Evolutionary conservation across 805 yeast species (phyloP).

Genomic region (Saccharomycopsis vini): DNA sequence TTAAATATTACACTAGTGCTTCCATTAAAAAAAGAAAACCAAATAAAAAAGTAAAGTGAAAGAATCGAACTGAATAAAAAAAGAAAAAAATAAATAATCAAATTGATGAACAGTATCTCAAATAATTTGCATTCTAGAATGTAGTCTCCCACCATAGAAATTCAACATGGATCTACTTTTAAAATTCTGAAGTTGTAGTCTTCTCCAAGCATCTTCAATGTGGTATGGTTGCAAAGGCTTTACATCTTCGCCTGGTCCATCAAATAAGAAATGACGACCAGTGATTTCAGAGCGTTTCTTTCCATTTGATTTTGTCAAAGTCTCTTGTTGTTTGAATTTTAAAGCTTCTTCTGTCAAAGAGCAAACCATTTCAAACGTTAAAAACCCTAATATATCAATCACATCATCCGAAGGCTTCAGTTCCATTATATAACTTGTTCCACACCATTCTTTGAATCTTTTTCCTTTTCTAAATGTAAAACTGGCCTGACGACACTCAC

Average conservation of each 20-base stretch:
- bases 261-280: slow-evolving; percentile 63
- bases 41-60: no score
- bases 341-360: slow-evolving; percentile 88
- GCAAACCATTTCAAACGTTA: slow-evolving; percentile 95
- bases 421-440: slow-evolving; percentile 73
- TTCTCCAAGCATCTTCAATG: slow-evolving; percentile 83
- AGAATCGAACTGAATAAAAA: no score
- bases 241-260: slow-evolving; percentile 79
- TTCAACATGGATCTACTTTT: slow-evolving; percentile 45
- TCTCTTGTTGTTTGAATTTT: slow-evolving; percentile 64
- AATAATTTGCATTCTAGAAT: slow-evolving; percentile 16
- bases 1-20: no score
- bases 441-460: slow-evolving; percentile 95
- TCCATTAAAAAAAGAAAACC: no score
- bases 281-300: slow-evolving; percentile 18
- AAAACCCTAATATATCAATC: slow-evolving; percentile 86
- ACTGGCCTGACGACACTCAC: slow-evolving; percentile 95
- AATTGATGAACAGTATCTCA: no score
- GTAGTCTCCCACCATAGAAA: slow-evolving; percentile 47
- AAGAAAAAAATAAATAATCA: no score
- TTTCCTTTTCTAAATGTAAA: slow-evolving; percentile 93
- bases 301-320: slow-evolving; percentile 31
- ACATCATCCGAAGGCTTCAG: slow-evolving; percentile 94
- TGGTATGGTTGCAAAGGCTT: slow-evolving; percentile 73
- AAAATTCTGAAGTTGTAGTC: slow-evolving; percentile 45